Evolutionary conservation across 2,329 filamentous ascomycete genomes (phyloP), one percentile per base, ranked within the genome.

Genomic region (Aspergillus alliaceus): DNA sequence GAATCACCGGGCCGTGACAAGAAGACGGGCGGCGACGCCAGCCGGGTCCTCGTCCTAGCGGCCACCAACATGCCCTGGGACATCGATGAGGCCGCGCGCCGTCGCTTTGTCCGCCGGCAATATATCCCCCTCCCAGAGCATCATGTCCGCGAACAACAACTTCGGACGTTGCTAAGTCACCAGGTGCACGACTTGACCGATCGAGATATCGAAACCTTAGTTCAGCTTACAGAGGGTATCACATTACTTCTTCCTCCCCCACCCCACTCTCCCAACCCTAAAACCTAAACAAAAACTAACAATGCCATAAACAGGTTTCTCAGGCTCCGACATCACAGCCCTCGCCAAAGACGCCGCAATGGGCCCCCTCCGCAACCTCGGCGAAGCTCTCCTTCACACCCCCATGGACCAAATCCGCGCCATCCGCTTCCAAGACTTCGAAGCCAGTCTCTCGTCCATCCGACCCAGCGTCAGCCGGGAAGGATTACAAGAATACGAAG

Each of bases 51-150:
- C 14, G 95, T 99, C 1, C 83, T 99, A 34, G 95, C 95, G 1
- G 95, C 95, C 20, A 99, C 95, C 0, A 99, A 99, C 71, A 75
- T 98, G 57, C 95, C 95, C 0, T 99, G 95, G 95, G 92, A 93
- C 32, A 98, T 99, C 65, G 95, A 99, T 66, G 95, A 98, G 73
- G 95, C 95, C 24, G 95, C 95, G 1, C 83, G 95, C 57, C 82
- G 95, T 56, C 83, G 95, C 51, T 99, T 99, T 70, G 93, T 97
- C 14, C 82, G 95, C 61, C 84, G 95, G 58, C 95, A 98, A 74
- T 99, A 99, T 72, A 99, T 99, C 59, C 93, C 95, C 1, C 77
- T 99, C 9, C 95, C 95, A 0, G 95, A 98, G 71, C 84, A 87
- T 11, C 85, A 88, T 63, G 96, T 96, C 1, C 84, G 95, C 56